Conservation (phyloP, 208 protist genomes). For the Wallacemonas sp. region DNA sequence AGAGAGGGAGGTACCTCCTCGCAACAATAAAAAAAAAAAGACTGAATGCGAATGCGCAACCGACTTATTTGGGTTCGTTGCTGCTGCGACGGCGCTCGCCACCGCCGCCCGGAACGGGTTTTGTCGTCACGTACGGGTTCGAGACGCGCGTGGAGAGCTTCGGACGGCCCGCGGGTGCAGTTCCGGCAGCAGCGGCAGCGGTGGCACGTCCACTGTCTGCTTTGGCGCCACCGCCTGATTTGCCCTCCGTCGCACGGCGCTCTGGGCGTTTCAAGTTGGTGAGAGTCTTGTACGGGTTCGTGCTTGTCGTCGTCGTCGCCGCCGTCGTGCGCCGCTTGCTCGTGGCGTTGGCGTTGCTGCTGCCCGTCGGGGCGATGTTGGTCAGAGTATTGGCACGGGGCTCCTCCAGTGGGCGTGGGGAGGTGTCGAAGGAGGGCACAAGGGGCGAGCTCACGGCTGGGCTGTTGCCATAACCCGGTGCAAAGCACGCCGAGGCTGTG, state of each 20-base stretch:
- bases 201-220: neutral
- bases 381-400: neutral
- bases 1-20: too few species aligned
- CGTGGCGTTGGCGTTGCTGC: neutral
- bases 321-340: neutral
- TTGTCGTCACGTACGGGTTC: constrained; percentile 10
- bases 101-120: neutral
- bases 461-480: neutral
- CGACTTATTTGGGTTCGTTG: too few species aligned
- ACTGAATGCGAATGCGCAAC: too few species aligned
- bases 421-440: neutral
- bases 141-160: constrained; percentile 7
- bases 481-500: neutral
- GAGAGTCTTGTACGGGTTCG: too few species aligned
- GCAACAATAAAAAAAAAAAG: too few species aligned
- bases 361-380: too few species aligned
- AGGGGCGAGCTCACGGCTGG: neutral
- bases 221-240: too few species aligned
- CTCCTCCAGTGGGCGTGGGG: neutral
- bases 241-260: too few species aligned
- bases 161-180: neutral
- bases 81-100: neutral
- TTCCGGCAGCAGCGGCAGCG: neutral
- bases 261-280: too few species aligned
- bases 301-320: too few species aligned